Conservation (phyloP, 1,139 yeast species). For the Blastobotrys serpentis region DNA sequence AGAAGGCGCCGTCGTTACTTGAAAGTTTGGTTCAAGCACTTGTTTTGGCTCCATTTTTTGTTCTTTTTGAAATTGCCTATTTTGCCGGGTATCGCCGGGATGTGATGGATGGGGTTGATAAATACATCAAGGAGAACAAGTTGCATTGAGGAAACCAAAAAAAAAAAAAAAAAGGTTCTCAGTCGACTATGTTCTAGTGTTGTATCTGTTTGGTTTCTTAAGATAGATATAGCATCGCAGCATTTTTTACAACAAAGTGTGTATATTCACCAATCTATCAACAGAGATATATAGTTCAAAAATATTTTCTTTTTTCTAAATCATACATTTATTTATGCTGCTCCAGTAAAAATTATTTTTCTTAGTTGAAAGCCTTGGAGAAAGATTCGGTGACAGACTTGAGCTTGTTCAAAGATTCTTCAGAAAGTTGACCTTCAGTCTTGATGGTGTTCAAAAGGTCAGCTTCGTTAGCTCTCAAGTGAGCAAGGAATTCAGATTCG, state of each 20-base stretch:
- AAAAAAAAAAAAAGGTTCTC: too few relatives aligned
- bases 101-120: constrained; percentile 55
- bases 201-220: too few relatives aligned
- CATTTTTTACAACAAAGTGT: not conserved
- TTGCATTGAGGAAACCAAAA: constrained; percentile 30
- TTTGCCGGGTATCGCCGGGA: constrained; percentile 59
- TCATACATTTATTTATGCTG: constrained; percentile 6
- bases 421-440: constrained; percentile 86
- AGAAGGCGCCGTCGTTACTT: constrained; percentile 80
- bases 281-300: not conserved
- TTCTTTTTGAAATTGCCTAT: constrained; percentile 73
- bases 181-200: too few relatives aligned
- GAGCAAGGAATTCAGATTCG: constrained; percentile 86
- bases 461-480: constrained; percentile 83
- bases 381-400: constrained; percentile 90
- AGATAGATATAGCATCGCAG: too few relatives aligned
- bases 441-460: constrained; percentile 81
- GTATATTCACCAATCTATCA: constrained; percentile 6
- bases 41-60: constrained; percentile 89
- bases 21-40: constrained; percentile 83
- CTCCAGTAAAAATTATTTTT: not conserved
- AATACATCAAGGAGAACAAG: constrained; percentile 43
- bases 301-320: constrained; percentile 11
- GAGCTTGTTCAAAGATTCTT: constrained; percentile 83
- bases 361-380: constrained; percentile 69